Evolutionary conservation across 2,329 filamentous ascomycete genomes (phyloP), one percentile per base, ranked within the genome.

Genomic region (Aspergillus fructus): DNA sequence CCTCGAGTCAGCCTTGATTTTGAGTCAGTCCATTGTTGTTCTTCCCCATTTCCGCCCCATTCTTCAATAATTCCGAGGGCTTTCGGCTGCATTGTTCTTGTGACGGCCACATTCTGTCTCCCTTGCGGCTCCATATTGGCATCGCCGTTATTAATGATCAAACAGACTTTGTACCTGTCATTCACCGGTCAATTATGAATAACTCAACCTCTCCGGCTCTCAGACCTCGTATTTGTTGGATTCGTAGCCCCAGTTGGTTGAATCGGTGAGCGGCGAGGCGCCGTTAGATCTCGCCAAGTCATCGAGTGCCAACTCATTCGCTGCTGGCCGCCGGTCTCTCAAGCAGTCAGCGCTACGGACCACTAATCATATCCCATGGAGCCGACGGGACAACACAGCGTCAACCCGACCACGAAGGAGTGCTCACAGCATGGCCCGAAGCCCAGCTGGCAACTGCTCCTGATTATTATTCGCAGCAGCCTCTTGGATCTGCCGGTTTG

Each of bases 81-180:
- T 4, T 30, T 30, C 13, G 15, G 19, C 15, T 17, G 4, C 19
- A 23, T n/a, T 33, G 24, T 17, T 17, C 13, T 40, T n/a, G 15
- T 40, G 37, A n/a, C 37, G 37, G 17, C 9, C 13, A 17, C 37
- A n/a, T 9, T 17, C 17, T 11, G 37, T 15, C 37, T 11, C 27
- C 45, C 27, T 27, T 47, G 45, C 45, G 33, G 27, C 13, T 30
- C 45, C 23, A 30, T 27, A 47, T 17, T 40, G 15, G 13, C 37
- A 40, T 15, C 27, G 27, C 27, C 9, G 30, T 27, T 37, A 23
- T 41, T 30, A 19, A 24, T 48, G 23, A 13, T 42, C n/a, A 27
- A 40, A 23, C 49, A 50, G 6, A 39, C 33, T 42, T 50, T 50
- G 34, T 52, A 52, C 49, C 39, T 52, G 39, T 45, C 49, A 33